A percentile compares a stretch with the other conserved stretches of the same genome.
These are phyloP conservation scores for Phyllosticta citrichinensis DNA, from an alignment of 2,329 filamentous ascomycete genomes.

Conservation along the genomic window DNA sequence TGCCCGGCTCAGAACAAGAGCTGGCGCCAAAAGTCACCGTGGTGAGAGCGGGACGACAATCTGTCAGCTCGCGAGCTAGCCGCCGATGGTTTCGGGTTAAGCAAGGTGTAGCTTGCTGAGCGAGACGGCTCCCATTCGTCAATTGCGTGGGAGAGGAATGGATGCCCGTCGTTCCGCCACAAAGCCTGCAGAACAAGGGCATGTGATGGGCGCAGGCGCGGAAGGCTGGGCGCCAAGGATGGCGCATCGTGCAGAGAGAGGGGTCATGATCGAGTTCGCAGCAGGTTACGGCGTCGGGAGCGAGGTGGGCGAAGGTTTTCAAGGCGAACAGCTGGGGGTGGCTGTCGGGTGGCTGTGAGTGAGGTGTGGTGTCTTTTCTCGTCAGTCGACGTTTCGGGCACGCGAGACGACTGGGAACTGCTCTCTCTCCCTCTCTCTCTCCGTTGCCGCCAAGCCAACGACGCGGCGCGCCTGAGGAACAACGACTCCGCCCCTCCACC, in stretches of 20 bases:
- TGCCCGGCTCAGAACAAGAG: background rate
- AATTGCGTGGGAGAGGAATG: background rate
- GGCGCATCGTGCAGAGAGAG: background rate
- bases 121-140: background rate
- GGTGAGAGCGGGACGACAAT: background rate
- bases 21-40: background rate
- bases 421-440: background rate
- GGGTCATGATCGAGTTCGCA: background rate
- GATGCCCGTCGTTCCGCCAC: background rate
- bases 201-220: background rate
- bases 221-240: conserved; percentile 6
- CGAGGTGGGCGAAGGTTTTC: background rate
- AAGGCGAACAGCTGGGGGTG: background rate
- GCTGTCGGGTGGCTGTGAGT: background rate
- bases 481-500: background rate
- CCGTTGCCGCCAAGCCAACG: background rate
- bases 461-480: background rate
- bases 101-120: background rate
- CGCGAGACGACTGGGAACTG: background rate
- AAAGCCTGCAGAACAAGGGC: background rate
- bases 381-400: background rate
- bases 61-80: background rate
- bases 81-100: background rate
- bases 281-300: background rate
- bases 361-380: background rate